These are phyloP conservation scores for Nitzschia sp. DNA, from an alignment of 108 stramenopile genomes.

Conservation along the genomic window DNA sequence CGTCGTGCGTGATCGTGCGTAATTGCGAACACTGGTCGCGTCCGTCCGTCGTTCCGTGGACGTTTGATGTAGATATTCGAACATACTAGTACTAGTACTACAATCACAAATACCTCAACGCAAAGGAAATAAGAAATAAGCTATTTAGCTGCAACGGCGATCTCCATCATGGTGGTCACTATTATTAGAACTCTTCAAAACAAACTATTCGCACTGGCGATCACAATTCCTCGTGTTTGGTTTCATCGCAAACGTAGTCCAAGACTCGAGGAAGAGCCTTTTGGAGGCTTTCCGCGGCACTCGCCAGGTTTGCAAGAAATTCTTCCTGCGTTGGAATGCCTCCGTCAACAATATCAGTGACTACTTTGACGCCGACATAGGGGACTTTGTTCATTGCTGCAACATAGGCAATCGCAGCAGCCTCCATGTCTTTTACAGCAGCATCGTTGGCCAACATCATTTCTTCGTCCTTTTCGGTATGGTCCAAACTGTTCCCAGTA, in stretches of 20 bases:
- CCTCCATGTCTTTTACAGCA: conserved; percentile 97
- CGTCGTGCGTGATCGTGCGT: too few species aligned
- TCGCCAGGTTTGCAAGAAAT: conserved; percentile 90
- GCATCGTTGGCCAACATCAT: conserved; percentile 87
- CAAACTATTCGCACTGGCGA: too few species aligned
- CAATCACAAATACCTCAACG: too few species aligned
- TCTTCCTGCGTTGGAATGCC: conserved; percentile 89
- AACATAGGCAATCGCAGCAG: conserved; percentile 92
- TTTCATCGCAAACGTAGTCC: conserved; percentile 76
- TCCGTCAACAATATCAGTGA: conserved; percentile 96
- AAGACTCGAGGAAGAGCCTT: conserved; percentile 86
- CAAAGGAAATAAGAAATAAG: too few species aligned
- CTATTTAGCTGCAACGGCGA: too few species aligned
- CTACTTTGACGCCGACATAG: conserved; percentile 94
- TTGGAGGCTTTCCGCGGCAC: conserved; percentile 89
- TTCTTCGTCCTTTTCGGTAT: conserved; percentile 71
- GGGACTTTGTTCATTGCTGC: conserved; percentile 74
- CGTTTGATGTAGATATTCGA: too few species aligned
- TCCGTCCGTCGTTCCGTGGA: too few species aligned
- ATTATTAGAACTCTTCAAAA: too few species aligned
- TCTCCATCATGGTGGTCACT: too few species aligned
- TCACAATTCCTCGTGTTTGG: conserved; percentile 16
- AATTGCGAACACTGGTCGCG: too few species aligned
- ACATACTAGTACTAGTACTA: too few species aligned
- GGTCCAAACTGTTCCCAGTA: conserved; percentile 92